A percentile compares a stretch with the other conserved stretches of the same genome.
phyloP scores from a whole-genome alignment of 129 eudicot genomes.

The carrot (Daucus carota) region DNA sequence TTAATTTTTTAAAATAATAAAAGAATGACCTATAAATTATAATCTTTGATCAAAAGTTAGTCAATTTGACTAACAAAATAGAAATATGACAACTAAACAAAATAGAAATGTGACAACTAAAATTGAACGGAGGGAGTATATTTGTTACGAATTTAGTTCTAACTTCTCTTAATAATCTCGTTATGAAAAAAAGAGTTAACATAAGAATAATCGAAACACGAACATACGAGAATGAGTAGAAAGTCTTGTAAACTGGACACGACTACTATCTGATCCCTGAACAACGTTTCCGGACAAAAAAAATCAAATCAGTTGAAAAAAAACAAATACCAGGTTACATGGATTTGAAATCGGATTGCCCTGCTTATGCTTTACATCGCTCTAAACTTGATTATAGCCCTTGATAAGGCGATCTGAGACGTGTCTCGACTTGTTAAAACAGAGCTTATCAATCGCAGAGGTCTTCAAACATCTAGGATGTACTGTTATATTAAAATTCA shows the following conservation, averaged over 20 bases:
- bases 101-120: no score
- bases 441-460: neutral
- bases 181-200: no score
- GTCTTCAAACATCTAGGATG: neutral
- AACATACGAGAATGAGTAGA: no score
- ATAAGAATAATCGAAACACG: no score
- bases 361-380: neutral
- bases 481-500: neutral
- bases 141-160: neutral
- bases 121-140: no score
- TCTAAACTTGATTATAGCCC: neutral
- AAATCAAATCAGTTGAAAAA: neutral
- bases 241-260: neutral
- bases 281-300: neutral
- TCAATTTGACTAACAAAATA: no score
- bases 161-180: neutral
- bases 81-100: no score
- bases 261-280: no score
- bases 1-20: no score
- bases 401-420: neutral
- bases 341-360: neutral
- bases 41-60: no score
- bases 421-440: conserved; percentile 2
- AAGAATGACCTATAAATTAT: no score
- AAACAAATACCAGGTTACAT: neutral